These are phyloP conservation scores for Otatea glauca DNA, from an alignment of 176 grass and related monocot species.

Conservation along the genomic window DNA sequence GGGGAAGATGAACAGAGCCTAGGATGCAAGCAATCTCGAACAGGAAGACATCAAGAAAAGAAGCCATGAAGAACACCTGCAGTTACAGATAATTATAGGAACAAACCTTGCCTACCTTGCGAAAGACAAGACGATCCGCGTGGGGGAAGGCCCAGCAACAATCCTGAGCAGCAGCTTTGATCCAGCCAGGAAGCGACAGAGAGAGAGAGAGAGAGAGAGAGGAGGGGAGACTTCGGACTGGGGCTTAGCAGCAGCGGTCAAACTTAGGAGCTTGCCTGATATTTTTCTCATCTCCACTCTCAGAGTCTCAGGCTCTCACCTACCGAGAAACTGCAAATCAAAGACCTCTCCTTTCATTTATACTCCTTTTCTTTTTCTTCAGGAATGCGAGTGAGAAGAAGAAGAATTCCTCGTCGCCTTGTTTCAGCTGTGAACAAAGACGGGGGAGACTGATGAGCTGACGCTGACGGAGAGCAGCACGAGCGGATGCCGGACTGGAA, in stretches of 20 bases:
- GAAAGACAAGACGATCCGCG: neutral
- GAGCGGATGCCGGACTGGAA: neutral
- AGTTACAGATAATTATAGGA: neutral
- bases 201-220: neutral
- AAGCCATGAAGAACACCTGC: neutral
- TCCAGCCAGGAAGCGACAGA: constrained; percentile 20
- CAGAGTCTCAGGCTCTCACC: neutral
- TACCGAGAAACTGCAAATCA: constrained; percentile 16
- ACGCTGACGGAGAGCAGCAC: neutral
- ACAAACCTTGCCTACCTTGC: constrained; percentile 37
- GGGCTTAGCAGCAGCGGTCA: constrained; percentile 28
- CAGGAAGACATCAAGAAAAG: neutral
- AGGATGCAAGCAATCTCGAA: neutral
- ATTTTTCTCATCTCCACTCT: neutral
- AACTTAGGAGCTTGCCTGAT: constrained; percentile 1
- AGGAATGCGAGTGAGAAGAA: neutral
- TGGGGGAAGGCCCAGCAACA: neutral
- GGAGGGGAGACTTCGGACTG: neutral
- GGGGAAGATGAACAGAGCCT: neutral
- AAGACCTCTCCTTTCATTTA: neutral
- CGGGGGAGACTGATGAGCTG: neutral
- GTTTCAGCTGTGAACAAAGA: neutral
- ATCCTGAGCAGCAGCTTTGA: neutral
- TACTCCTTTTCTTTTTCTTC: neutral
- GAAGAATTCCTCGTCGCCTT: neutral